phyloP scores from a whole-genome alignment of 2,329 filamentous ascomycete genomes.

The Gliomastix tumulicola region DNA sequence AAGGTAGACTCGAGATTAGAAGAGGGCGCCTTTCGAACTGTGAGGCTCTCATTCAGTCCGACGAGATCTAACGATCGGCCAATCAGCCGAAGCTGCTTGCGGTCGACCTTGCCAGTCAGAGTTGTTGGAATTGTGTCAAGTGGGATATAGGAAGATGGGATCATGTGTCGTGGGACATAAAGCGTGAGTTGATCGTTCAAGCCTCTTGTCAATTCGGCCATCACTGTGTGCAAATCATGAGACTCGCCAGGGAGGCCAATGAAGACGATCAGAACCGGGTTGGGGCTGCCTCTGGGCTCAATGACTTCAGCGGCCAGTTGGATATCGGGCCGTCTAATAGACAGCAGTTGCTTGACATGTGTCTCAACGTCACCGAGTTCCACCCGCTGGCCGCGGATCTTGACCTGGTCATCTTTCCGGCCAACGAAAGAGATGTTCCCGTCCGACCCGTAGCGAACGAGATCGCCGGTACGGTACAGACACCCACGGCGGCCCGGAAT shows the following conservation, averaged over 20 bases:
- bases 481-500: constrained; percentile 6
- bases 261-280: background rate
- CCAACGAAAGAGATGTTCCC: constrained; percentile 36
- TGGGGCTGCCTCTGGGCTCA: constrained; percentile 22
- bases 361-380: constrained; percentile 27
- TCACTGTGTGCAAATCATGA: background rate
- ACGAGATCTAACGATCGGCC: constrained; percentile 25
- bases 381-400: constrained; percentile 48
- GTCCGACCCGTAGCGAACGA: constrained; percentile 31
- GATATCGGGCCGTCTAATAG: constrained; percentile 27
- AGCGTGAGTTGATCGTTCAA: background rate
- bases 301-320: constrained; percentile 25
- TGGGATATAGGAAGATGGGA: background rate
- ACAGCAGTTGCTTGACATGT: constrained; percentile 4
- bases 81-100: constrained; percentile 17
- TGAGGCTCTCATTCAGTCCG: constrained; percentile 5
- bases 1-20: constrained; percentile 5
- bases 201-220: background rate
- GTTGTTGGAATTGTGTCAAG: background rate
- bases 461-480: constrained; percentile 39
- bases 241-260: background rate
- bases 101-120: background rate
- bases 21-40: constrained; percentile 9
- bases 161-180: background rate
- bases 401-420: constrained; percentile 50